Evolutionary conservation across 2,329 filamentous ascomycete genomes (phyloP).

Genomic region (Monosporascus sp.): DNA sequence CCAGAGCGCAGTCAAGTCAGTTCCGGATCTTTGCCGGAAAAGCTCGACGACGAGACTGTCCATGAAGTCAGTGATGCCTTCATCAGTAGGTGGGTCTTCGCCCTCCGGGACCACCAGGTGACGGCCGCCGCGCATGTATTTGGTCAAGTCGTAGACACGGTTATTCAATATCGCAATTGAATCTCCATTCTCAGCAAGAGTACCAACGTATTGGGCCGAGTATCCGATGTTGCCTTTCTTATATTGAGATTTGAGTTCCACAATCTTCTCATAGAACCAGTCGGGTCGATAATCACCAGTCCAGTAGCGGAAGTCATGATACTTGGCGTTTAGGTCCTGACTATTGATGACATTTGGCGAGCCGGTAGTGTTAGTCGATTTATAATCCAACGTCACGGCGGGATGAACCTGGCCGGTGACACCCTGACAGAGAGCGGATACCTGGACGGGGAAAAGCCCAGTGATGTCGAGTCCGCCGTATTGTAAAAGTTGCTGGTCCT

Average conservation of each 20-base stretch:
- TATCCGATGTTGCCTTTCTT: conserved; percentile 87
- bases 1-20: conserved; percentile 82
- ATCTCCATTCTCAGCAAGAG: conserved; percentile 56
- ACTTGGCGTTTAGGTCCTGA: conserved; percentile 68
- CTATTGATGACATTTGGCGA: conserved; percentile 59
- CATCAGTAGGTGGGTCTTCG: conserved; percentile 36
- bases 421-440: conserved; percentile 84
- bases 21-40: conserved; percentile 70
- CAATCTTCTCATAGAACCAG: conserved; percentile 90
- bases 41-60: conserved; percentile 65
- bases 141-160: conserved; percentile 83
- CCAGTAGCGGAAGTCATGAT: conserved; percentile 88
- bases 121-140: conserved; percentile 73
- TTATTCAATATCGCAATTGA: conserved; percentile 73
- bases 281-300: conserved; percentile 78
- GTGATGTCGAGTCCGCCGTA: conserved; percentile 90
- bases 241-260: conserved; percentile 69
- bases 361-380: conserved; percentile 67
- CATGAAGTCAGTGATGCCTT: conserved; percentile 73
- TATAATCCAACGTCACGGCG: conserved; percentile 80
- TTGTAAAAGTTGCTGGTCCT: conserved; percentile 60
- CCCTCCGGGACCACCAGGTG: conserved; percentile 53
- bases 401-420: conserved; percentile 59
- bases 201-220: conserved; percentile 69
- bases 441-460: conserved; percentile 85